These are phyloP conservation scores for Apiotrichum domesticum DNA, from an alignment of 1,284 basidiomycete genomes.

Conservation along the genomic window DNA sequence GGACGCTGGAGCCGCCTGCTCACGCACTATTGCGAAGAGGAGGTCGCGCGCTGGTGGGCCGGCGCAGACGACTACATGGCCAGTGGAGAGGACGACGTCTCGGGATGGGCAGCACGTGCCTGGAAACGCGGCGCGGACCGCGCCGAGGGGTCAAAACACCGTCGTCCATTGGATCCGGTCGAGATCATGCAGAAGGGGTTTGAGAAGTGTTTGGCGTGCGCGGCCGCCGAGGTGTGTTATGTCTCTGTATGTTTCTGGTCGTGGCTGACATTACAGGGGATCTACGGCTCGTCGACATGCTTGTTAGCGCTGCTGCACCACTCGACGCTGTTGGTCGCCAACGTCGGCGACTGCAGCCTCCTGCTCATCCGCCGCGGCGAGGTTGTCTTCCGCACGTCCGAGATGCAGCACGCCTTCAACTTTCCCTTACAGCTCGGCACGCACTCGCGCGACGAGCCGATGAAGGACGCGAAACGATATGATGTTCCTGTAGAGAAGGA, in stretches of 20 bases:
- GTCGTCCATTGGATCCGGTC: constrained; percentile 50
- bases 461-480: constrained; percentile 63
- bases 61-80: constrained; percentile 33
- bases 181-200: constrained; percentile 56
- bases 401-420: constrained; percentile 96
- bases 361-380: constrained; percentile 72
- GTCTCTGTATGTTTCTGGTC: too few species aligned
- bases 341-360: constrained; percentile 86
- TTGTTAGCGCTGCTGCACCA: constrained; percentile 56
- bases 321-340: constrained; percentile 78
- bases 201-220: constrained; percentile 51
- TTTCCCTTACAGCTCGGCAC: constrained; percentile 77
- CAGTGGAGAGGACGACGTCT: constrained; percentile 2
- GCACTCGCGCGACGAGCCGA: constrained; percentile 61
- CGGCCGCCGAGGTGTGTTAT: constrained; percentile 43
- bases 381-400: constrained; percentile 78
- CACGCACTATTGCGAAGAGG: constrained; percentile 44
- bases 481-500: constrained; percentile 72
- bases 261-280: constrained; percentile 41
- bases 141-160: not conserved
- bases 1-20: constrained; percentile 41
- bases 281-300: constrained; percentile 54
- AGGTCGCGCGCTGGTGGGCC: constrained; percentile 38
- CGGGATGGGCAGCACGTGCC: constrained; percentile 18
- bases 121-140: constrained; percentile 14